Evolutionary conservation across 2,329 filamentous ascomycete species (phyloP).

Genomic region (Colletotrichum destructivum): DNA sequence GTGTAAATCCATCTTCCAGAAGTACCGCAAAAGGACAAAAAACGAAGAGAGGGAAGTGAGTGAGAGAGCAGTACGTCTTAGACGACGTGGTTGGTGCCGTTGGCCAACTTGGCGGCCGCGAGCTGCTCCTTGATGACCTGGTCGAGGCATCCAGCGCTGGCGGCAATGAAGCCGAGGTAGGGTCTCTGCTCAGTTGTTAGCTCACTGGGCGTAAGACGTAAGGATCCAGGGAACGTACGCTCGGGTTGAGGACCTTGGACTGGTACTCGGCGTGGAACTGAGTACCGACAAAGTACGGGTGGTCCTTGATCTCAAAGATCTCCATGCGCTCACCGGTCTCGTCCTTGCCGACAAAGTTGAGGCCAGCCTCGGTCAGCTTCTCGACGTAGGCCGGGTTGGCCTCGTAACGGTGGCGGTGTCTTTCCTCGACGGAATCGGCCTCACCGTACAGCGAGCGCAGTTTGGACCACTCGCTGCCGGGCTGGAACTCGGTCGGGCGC

Average conservation of each 20-base stretch:
- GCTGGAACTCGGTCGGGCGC: constrained; percentile 82
- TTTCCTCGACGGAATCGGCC: constrained; percentile 72
- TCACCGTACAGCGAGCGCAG: constrained; percentile 82
- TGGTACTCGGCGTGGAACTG: constrained; percentile 94
- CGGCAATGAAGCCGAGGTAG: constrained; percentile 89
- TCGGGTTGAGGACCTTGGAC: constrained; percentile 80
- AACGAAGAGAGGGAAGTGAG: background rate
- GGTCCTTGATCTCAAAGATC: constrained; percentile 84
- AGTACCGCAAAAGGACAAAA: constrained; percentile 17
- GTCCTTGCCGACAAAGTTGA: constrained; percentile 86
- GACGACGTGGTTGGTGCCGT: constrained; percentile 39
- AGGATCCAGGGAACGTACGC: constrained; percentile 59
- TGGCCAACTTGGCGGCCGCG: constrained; percentile 28
- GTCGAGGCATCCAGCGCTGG: constrained; percentile 77
- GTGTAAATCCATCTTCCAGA: constrained; percentile 19
- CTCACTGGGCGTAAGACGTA: constrained; percentile 69
- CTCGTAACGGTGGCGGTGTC: constrained; percentile 92
- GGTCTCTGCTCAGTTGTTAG: constrained; percentile 56
- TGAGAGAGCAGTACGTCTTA: constrained; percentile 5
- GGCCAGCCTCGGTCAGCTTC: constrained; percentile 75
- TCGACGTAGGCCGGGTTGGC: constrained; percentile 87
- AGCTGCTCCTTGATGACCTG: constrained; percentile 51
- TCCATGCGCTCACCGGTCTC: constrained; percentile 86
- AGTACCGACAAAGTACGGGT: constrained; percentile 85
- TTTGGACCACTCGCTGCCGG: constrained; percentile 82